Evolutionary conservation across 225 moss, liverwort and hornwort species (phyloP).

Genomic region (Polytrichum formosum): DNA sequence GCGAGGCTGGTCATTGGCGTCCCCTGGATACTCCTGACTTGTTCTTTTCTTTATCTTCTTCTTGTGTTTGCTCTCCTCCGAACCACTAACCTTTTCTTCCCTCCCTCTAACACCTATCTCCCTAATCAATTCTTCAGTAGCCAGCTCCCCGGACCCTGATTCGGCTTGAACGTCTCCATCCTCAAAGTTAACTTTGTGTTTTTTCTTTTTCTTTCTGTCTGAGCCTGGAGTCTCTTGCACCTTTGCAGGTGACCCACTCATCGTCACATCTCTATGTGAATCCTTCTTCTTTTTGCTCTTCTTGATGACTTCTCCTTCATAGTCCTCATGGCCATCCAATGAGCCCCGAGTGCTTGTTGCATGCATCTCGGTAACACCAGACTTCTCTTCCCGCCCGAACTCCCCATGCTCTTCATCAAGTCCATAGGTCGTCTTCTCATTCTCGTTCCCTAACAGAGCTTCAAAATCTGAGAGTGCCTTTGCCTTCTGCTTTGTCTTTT

Average conservation of each 20-base stretch:
- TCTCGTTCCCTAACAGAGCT: constrained; percentile 51
- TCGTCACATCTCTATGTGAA: constrained; percentile 3
- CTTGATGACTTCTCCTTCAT: constrained; percentile 22
- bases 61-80: constrained; percentile 27
- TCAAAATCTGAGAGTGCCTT: constrained; percentile 43
- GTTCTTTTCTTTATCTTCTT: constrained; percentile 34
- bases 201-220: constrained; percentile 31
- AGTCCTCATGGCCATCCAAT: constrained; percentile 4
- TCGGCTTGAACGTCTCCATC: constrained; percentile 18
- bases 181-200: constrained; percentile 14
- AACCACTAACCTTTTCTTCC: constrained; percentile 15
- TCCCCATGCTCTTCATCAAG: constrained; percentile 15
- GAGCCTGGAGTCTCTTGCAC: constrained; percentile 15
- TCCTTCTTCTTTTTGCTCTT: constrained; percentile 35
- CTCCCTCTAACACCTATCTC: constrained; percentile 20
- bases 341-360: constrained; percentile 14
- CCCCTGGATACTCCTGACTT: constrained; percentile 31
- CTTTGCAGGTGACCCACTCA: constrained; percentile 12
- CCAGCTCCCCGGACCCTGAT: constrained; percentile 22
- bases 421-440: constrained; percentile 19
- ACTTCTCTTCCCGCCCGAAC: constrained; percentile 23
- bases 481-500: constrained; percentile 23
- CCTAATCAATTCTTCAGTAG: constrained; percentile 17
- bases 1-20: constrained; percentile 20
- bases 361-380: constrained; percentile 22